phyloP scores from a whole-genome alignment of 83 land plant genomes.

The Picea abies region DNA sequence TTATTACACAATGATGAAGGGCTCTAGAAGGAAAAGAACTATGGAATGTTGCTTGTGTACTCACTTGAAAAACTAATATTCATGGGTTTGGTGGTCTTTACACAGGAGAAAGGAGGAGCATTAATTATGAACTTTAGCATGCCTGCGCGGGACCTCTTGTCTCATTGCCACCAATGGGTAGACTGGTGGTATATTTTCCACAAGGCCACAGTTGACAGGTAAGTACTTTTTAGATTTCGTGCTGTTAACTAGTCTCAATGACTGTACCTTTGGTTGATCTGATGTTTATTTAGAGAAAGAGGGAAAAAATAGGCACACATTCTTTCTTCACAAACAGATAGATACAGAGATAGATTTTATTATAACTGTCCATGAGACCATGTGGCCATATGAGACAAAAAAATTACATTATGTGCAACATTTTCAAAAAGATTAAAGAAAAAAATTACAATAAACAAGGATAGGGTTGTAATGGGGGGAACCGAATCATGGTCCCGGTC shows the following conservation, averaged over 20 bases:
- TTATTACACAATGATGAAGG: too few species aligned
- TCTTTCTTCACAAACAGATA: background rate
- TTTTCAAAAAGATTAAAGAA: too few species aligned
- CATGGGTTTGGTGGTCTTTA: background rate
- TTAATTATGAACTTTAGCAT: constrained; percentile 74
- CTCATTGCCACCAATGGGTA: constrained; percentile 60
- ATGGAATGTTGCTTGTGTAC: too few species aligned
- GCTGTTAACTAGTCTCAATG: too few species aligned
- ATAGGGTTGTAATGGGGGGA: too few species aligned
- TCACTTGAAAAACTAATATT: too few species aligned
- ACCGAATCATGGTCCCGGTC: too few species aligned
- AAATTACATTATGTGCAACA: background rate
- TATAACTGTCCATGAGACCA: background rate
- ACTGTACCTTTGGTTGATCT: too few species aligned
- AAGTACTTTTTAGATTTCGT: background rate
- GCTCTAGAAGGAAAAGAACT: too few species aligned
- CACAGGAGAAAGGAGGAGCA: constrained; percentile 53
- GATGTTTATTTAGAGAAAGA: too few species aligned
- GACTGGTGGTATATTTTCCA: constrained; percentile 25
- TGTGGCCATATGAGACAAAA: background rate
- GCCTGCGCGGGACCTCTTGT: constrained; percentile 79
- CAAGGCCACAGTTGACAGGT: constrained; percentile 84
- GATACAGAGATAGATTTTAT: background rate
- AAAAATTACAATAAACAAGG: too few species aligned
- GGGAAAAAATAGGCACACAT: too few species aligned